Evolutionary conservation across 2,329 filamentous ascomycete species (phyloP).

Genomic region (Dothiorella sarmentorum): DNA sequence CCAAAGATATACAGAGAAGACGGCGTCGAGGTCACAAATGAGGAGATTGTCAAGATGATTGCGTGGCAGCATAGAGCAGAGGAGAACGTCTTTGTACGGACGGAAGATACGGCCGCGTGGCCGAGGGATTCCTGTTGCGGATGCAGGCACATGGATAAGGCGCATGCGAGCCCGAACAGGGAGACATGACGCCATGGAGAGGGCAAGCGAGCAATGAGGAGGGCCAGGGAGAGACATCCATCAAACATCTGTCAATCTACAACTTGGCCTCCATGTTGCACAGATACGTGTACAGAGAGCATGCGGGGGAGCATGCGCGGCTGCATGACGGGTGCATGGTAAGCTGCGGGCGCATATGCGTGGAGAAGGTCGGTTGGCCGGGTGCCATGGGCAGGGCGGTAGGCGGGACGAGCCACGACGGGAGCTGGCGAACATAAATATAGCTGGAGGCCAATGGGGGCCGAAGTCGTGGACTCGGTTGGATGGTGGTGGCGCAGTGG

Average conservation of each 20-base stretch:
- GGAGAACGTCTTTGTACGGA: slow-evolving; percentile 12
- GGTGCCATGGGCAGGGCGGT: background rate
- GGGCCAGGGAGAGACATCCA: background rate
- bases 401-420: slow-evolving; percentile 5
- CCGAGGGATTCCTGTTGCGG: slow-evolving; percentile 8
- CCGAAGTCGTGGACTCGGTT: background rate
- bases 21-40: background rate
- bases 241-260: slow-evolving; percentile 16
- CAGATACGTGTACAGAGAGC: slow-evolving; percentile 18
- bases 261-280: slow-evolving; percentile 16
- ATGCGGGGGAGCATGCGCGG: slow-evolving; percentile 11
- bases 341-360: slow-evolving; percentile 16
- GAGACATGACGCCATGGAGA: slow-evolving; percentile 5
- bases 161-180: slow-evolving; percentile 3
- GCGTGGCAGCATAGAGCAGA: slow-evolving; percentile 33
- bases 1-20: no score
- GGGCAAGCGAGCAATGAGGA: slow-evolving; percentile 15
- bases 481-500: background rate
- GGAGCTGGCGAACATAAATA: background rate
- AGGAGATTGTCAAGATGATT: slow-evolving; percentile 25
- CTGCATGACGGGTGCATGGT: slow-evolving; percentile 11
- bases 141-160: slow-evolving; percentile 3
- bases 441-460: background rate
- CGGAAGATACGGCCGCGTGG: background rate
- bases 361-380: slow-evolving; percentile 14